Evolutionary conservation across 1,284 basidiomycete species (phyloP).

Genomic region (Ustilago shanxiensis): DNA sequence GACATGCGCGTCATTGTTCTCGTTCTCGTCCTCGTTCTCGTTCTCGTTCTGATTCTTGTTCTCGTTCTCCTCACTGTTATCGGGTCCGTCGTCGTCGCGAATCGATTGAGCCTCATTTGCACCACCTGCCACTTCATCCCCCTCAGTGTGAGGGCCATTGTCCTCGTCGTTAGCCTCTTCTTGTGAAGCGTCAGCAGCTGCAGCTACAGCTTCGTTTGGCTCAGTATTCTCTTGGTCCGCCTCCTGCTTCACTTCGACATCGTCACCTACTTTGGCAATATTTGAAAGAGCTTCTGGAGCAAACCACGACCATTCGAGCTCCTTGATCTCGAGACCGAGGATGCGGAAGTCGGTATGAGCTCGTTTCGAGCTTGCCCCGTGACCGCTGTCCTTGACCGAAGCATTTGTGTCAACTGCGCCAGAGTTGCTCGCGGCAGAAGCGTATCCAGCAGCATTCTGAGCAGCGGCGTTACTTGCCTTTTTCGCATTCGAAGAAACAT

Average conservation of each 20-base stretch:
- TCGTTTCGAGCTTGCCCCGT: slow-evolving; percentile 18
- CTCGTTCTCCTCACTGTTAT: neutral
- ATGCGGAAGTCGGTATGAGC: slow-evolving; percentile 59
- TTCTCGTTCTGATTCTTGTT: slow-evolving; percentile 7
- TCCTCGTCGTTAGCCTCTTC: neutral
- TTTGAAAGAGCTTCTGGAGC: slow-evolving; percentile 15
- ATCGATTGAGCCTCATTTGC: neutral
- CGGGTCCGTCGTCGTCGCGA: neutral
- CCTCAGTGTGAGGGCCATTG: neutral
- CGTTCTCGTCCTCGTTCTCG: neutral
- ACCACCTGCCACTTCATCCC: neutral
- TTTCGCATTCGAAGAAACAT: neutral
- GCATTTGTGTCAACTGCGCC: neutral
- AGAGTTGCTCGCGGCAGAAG: neutral
- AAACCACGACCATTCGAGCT: slow-evolving; percentile 57
- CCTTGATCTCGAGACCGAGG: slow-evolving; percentile 50
- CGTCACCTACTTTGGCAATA: neutral
- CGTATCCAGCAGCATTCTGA: neutral
- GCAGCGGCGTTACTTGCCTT: slow-evolving; percentile 1
- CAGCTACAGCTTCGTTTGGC: neutral
- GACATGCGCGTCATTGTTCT: slow-evolving; percentile 3
- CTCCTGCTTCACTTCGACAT: neutral
- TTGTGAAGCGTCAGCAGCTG: neutral
- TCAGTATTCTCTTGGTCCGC: slow-evolving; percentile 5
- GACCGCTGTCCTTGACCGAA: slow-evolving; percentile 11